A percentile compares a stretch with the other conserved stretches of the same genome.
Conservation (phyloP, 306 rosid species). For the Coriaria nepalensis region DNA sequence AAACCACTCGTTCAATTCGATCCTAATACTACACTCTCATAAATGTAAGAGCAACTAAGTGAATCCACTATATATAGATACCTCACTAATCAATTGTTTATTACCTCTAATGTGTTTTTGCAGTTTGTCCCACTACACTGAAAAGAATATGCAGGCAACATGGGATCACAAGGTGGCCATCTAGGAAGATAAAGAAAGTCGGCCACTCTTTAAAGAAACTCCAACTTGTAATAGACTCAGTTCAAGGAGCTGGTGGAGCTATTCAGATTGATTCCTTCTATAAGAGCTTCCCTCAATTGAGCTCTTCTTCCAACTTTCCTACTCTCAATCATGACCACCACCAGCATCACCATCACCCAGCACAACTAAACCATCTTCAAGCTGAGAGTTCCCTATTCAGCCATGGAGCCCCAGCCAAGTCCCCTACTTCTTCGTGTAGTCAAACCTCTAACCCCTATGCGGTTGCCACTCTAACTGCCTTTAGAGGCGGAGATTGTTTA, state of each 20-base stretch:
- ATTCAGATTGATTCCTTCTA: conserved; percentile 22
- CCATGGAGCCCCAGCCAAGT: neutral
- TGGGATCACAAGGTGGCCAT: conserved; percentile 78
- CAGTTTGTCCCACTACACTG: conserved; percentile 77
- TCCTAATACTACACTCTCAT: no score
- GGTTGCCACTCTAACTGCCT: neutral
- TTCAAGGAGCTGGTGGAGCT: conserved; percentile 55
- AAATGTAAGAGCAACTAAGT: no score
- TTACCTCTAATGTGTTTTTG: no score
- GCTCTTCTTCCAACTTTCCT: neutral
- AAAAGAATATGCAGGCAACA: conserved; percentile 87
- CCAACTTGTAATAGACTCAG: conserved; percentile 51
- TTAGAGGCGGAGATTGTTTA: neutral
- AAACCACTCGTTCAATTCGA: no score
- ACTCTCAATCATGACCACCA: no score
- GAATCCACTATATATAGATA: no score
- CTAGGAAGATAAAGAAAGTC: conserved; percentile 71
- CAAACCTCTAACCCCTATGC: neutral
- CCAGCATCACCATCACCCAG: no score
- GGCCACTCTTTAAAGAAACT: conserved; percentile 56
- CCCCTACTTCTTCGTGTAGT: neutral
- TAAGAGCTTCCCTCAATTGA: conserved; percentile 17
- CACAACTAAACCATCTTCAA: neutral
- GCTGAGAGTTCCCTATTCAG: neutral
- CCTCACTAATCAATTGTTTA: no score